Base-by-base conservation (phyloP, 2,329 filamentous ascomycete genomes). In the Colletotrichum agaves region DNA sequence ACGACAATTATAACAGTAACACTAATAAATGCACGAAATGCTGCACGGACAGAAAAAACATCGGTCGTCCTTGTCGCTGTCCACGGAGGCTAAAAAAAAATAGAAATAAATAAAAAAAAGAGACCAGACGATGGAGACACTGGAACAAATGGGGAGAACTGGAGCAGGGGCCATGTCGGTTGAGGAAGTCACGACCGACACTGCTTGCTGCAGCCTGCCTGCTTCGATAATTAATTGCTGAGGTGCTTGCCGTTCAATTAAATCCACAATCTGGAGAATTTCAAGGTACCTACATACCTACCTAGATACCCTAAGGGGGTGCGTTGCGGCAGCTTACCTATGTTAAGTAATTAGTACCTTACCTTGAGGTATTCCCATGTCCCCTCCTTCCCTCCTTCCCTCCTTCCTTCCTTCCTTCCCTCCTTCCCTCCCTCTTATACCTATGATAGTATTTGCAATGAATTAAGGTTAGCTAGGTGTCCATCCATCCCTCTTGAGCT, bases 31-130 rank as follows among this genome's bases (percentile, higher is more conserved):
- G 58, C 63, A 63, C 49, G 33, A 17, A 33, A 27, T 21, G 44
- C 44, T 52, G 63, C 59, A 67, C 58, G 23, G 63, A 62, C 63
- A 11, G n/a, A 41, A 27, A 39, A 49, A 62, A 46, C 27, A 35
- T 17, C 19, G 31, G 33, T 37, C 17, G 33, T 55, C 50, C 50
- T 55, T 37, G 21, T n/a, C 15, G 23, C 39, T 17, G 52, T 56
- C 39, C 39, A 44, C 21, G 56, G 56, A 46, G n/a, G n/a, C n/a
- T n/a, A 17, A 43, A 33, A 19, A 15, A 15, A 46, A 49, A 27
- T n/a, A 47, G 49, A 59, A 46, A n/a, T 5, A 35, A 23, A 27
- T 7, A 27, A 1, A 27, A 7, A 8, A 1, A 4, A 8, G 6
- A 27, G 56, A 59, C 56, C 56, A 46, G 56, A 59, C 56, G 56